phyloP scores from a whole-genome alignment of 1,284 basidiomycete genomes.

The Ganoderma lucidum region DNA sequence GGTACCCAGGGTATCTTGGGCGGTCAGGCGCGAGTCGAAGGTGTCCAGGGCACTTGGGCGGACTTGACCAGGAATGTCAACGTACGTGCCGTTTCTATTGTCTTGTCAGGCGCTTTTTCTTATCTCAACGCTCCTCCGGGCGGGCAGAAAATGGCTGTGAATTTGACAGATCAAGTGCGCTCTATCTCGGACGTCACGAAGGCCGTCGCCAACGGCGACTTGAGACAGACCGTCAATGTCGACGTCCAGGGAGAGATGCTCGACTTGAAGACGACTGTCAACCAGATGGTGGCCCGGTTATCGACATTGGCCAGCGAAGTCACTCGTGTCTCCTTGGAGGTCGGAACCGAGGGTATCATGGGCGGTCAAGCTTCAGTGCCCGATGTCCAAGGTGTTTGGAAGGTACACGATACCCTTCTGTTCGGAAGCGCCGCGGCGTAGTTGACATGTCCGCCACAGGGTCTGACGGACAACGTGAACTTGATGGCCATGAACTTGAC shows the following conservation, averaged over 20 bases:
- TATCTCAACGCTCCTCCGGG: neutral
- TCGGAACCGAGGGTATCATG: conserved; percentile 95
- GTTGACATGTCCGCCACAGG: conserved; percentile 47
- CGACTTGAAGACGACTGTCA: conserved; percentile 92
- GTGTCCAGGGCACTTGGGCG: conserved; percentile 95
- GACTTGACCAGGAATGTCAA: conserved; percentile 92
- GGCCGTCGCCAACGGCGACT: conserved; percentile 93
- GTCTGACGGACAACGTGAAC: conserved; percentile 82
- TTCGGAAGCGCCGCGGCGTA: neutral
- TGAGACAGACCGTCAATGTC: conserved; percentile 90
- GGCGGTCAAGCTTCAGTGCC: conserved; percentile 93
- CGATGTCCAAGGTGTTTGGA: conserved; percentile 93
- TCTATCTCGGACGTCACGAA: conserved; percentile 98
- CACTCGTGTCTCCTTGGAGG: conserved; percentile 88
- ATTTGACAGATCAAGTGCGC: conserved; percentile 96
- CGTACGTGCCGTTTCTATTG: conserved; percentile 49
- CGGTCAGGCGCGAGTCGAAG: conserved; percentile 91
- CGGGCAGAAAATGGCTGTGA: conserved; percentile 84
- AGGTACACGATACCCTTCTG: conserved; percentile 53
- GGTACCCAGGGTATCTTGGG: conserved; percentile 93
- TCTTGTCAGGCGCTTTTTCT: neutral
- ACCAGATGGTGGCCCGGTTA: conserved; percentile 90
- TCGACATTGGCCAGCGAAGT: conserved; percentile 89
- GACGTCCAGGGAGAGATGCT: conserved; percentile 98
- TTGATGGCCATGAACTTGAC: conserved; percentile 94